Base-by-base conservation (phyloP, 2,329 filamentous ascomycete species). In the Mariannaea elegans region DNA sequence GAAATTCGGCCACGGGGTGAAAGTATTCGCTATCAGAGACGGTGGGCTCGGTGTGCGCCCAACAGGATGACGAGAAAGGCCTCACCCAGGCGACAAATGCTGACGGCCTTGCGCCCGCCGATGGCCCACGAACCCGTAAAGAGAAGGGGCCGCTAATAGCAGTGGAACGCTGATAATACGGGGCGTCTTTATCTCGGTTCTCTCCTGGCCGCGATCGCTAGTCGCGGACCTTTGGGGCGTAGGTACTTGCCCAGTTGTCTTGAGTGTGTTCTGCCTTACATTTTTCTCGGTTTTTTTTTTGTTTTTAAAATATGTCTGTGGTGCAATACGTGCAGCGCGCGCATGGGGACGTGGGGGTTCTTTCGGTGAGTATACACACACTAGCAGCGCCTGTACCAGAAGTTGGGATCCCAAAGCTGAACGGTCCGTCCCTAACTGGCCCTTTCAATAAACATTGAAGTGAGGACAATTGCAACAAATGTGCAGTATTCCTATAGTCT, bases 21-120 rank as follows among this genome's bases (percentile, higher is more conserved):
- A 34, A 31, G 52, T 44, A 64, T 64, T 62, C 62, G 59, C 56
- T 56, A 64, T 63, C 56, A 44, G 58, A 34, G 12, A 59, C 47
- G 41, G 59, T 51, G 45, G 45, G 34, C 57, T 64, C 56, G 59
- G 60, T 61, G 59, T 60, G 59, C 45, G 36, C 59, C 62, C 59
- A 63, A 57, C 59, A 31, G 51, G 59, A 60, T 56, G 55, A 41
- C 44, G 48, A 59, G 44, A 55, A 60, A 54, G 51, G 44, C 45
- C 51, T 59, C 52, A 60, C 56, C 21, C 36, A 23, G 29, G 19
- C 48, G 36, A 54, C 53, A n/a, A 36, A 42, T 54, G 44, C 34
- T 51, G 54, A 41, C 54, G 24, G 21, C 24, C 29, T 48, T 59
- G 50, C 56, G 50, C 56, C 56, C 50, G 50, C 39, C 44, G 42